phyloP scores from a whole-genome alignment of 176 grass and related monocot genomes.

The Raddia guianensis region DNA sequence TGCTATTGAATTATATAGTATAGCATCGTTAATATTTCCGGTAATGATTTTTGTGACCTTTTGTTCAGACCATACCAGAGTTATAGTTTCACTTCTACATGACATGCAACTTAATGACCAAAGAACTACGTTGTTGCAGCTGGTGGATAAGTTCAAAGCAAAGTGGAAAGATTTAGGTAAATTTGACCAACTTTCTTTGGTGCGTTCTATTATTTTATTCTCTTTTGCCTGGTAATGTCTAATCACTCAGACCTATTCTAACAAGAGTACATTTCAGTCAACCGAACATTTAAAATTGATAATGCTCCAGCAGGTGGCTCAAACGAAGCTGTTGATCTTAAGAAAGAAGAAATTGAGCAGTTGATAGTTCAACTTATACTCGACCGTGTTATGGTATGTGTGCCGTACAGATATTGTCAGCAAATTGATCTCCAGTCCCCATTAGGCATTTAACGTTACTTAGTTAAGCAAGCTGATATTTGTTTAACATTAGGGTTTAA shows the following conservation, averaged over 20 bases:
- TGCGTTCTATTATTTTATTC: constrained; percentile 14
- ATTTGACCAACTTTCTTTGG: constrained; percentile 2
- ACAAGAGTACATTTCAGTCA: not conserved
- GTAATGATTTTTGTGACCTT: not conserved
- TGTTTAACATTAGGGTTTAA: constrained; percentile 18
- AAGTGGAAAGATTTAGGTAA: constrained; percentile 74
- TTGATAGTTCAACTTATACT: constrained; percentile 88
- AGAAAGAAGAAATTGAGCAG: constrained; percentile 84
- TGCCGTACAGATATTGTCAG: not conserved
- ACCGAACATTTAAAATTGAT: constrained; percentile 18
- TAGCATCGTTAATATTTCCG: not conserved
- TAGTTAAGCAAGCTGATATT: not conserved
- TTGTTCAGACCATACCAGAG: constrained; percentile 67
- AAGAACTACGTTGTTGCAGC: constrained; percentile 83
- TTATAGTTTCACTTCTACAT: constrained; percentile 59
- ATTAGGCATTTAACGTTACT: not conserved
- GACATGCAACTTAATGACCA: constrained; percentile 73
- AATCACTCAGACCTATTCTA: not conserved
- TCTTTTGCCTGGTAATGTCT: not conserved
- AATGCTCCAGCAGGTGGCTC: constrained; percentile 60
- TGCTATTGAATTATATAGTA: constrained; percentile 23
- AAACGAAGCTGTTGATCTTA: constrained; percentile 61
- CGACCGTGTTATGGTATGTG: constrained; percentile 77
- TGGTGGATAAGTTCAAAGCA: constrained; percentile 76
- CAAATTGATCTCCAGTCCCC: not conserved